Percentiles rank a stretch among this genome's conserved stretches.
phyloP scores from a whole-genome alignment of 2,329 filamentous ascomycete genomes.

The Fusarium sp. region DNA sequence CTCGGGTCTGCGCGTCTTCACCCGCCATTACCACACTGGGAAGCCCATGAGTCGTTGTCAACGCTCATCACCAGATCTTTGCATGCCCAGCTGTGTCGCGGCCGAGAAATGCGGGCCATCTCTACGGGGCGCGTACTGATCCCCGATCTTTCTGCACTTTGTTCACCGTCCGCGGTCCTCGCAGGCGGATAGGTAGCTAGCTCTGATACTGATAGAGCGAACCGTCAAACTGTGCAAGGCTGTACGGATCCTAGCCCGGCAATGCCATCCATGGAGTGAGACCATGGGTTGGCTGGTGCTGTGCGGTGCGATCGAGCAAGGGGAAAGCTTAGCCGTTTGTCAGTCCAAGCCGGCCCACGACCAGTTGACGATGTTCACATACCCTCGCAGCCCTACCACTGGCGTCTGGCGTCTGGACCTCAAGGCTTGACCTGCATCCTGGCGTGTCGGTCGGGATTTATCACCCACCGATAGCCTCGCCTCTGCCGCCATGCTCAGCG shows the following conservation, averaged over 20 bases:
- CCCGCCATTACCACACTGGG: conserved; percentile 18
- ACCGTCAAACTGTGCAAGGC: conserved; percentile 42
- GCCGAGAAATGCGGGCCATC: conserved; percentile 9
- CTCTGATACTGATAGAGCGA: conserved; percentile 14
- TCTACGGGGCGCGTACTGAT: conserved; percentile 5
- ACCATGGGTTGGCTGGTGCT: conserved; percentile 40
- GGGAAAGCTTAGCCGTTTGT: conserved; percentile 25
- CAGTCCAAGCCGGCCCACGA: conserved; percentile 25
- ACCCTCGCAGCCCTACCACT: conserved; percentile 44
- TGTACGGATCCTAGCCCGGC: conserved; percentile 43
- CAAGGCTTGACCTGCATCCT: conserved; percentile 32
- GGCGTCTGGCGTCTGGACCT: conserved; percentile 20
- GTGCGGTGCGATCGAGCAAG: conserved; percentile 27
- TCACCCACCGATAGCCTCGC: conserved; percentile 12
- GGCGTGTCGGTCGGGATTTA: conserved; percentile 22
- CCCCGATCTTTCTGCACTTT: conserved; percentile 21
- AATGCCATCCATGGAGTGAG: conserved; percentile 41
- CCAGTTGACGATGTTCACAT: conserved; percentile 35
- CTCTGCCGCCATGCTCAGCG: conserved; percentile 11
- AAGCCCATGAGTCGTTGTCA: conserved; percentile 15
- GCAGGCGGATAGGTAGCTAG: background rate
- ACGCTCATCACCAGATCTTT: conserved; percentile 36
- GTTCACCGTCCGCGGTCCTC: conserved; percentile 17
- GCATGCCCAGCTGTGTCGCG: conserved; percentile 30
- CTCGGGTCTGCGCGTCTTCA: conserved; percentile 21